Conservation (phyloP, 306 rosid species). For the Gastrolobium villosum region DNA sequence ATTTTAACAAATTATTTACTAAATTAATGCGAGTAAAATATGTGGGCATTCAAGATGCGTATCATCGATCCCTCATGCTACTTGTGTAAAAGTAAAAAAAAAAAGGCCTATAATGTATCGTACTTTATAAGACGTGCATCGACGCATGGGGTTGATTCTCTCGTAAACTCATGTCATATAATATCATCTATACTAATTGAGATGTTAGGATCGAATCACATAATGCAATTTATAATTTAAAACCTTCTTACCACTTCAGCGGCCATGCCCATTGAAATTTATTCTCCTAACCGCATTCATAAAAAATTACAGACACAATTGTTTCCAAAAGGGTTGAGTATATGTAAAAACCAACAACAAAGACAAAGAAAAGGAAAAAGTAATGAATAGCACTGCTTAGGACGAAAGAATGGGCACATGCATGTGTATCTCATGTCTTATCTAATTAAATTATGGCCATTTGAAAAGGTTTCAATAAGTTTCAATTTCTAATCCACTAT, state of each 20-base stretch:
- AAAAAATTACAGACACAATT: constrained; percentile 19
- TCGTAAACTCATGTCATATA: too few species aligned
- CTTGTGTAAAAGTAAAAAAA: too few species aligned
- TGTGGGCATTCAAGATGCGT: too few species aligned
- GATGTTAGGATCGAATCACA: too few species aligned
- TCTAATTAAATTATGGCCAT: constrained; percentile 17
- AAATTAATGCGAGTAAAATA: too few species aligned
- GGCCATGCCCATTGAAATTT: not conserved
- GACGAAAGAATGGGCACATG: constrained; percentile 32
- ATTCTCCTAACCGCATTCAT: constrained; percentile 24
- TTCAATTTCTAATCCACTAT: not conserved
- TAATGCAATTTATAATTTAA: too few species aligned
- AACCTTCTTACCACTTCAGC: not conserved
- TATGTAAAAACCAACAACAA: constrained; percentile 23
- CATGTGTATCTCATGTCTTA: constrained; percentile 37
- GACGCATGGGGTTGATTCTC: too few species aligned
- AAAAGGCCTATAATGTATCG: too few species aligned
- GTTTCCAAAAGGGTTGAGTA: not conserved
- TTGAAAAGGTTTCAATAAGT: not conserved
- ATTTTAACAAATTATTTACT: too few species aligned
- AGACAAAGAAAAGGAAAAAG: constrained; percentile 24
- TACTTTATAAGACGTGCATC: too few species aligned
- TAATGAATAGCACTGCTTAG: constrained; percentile 27
- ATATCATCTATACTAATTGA: too few species aligned
- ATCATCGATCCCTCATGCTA: too few species aligned